Conservation (phyloP, 352 stramenopile species). For the Pythium myriotylum region DNA sequence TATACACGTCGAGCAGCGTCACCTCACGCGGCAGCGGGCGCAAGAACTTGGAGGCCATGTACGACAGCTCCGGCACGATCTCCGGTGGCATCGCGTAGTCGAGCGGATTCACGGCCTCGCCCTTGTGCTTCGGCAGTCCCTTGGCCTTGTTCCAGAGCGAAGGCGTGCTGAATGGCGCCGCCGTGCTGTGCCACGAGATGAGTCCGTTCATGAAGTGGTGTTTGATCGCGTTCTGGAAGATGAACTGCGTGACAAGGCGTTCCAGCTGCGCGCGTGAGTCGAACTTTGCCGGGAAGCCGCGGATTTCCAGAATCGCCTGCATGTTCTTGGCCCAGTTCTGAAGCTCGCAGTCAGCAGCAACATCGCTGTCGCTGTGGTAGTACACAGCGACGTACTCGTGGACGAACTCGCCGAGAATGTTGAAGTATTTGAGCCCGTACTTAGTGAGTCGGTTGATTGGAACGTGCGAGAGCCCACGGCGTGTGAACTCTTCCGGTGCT, state of each 20-base stretch:
- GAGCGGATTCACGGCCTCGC: slow-evolving; percentile 29
- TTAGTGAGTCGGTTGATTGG: slow-evolving; percentile 30
- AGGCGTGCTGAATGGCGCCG: slow-evolving; percentile 44
- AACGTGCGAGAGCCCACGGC: slow-evolving; percentile 28
- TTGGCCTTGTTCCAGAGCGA: slow-evolving; percentile 39
- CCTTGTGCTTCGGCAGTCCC: slow-evolving; percentile 37
- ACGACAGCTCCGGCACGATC: slow-evolving; percentile 1
- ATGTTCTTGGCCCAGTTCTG: slow-evolving; percentile 38
- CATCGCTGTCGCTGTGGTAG: slow-evolving; percentile 11
- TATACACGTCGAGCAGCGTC: slow-evolving; percentile 9
- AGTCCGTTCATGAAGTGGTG: slow-evolving; percentile 62
- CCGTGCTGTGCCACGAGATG: slow-evolving; percentile 42
- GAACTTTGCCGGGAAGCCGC: slow-evolving; percentile 33
- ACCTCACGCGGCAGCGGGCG: background rate
- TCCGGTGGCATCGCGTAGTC: slow-evolving; percentile 26
- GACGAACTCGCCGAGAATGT: slow-evolving; percentile 5
- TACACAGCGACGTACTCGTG: background rate
- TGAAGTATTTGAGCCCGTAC: slow-evolving; percentile 31
- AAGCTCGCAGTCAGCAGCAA: slow-evolving; percentile 24
- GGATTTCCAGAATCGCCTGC: slow-evolving; percentile 32
- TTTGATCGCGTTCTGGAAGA: slow-evolving; percentile 46
- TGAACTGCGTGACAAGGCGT: slow-evolving; percentile 30
- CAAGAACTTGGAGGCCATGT: slow-evolving; percentile 2
- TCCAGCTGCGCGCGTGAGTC: slow-evolving; percentile 5
- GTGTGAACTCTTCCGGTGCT: background rate